Evolutionary conservation across 306 rosid species (phyloP).

Genomic region (Cicer bijugum): DNA sequence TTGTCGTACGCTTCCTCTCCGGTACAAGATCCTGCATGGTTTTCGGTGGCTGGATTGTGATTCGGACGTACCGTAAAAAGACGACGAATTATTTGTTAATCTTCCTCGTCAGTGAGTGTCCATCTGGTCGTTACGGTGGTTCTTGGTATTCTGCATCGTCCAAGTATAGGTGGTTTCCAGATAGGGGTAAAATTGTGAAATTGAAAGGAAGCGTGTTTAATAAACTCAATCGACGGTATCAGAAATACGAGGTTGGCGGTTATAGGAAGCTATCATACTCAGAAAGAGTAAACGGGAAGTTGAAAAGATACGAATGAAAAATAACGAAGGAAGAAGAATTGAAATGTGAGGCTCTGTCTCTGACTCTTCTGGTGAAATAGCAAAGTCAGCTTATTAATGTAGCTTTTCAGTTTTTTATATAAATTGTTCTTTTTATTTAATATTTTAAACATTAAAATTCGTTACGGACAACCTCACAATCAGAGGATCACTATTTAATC

Average conservation of each 20-base stretch:
- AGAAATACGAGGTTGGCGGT: conserved; percentile 46
- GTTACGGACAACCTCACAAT: no score
- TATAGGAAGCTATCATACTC: conserved; percentile 55
- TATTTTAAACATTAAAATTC: no score
- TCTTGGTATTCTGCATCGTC: conserved; percentile 61
- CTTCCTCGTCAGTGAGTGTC: conserved; percentile 61
- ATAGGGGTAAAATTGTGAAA: conserved; percentile 1
- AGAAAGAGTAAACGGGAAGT: conserved; percentile 29
- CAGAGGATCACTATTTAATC: no score
- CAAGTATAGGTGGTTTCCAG: not conserved
- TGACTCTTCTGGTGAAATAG: not conserved
- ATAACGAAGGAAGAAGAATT: not conserved
- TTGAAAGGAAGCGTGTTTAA: not conserved
- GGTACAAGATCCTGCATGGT: conserved; percentile 67
- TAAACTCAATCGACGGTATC: conserved; percentile 62
- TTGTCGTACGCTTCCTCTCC: conserved; percentile 9
- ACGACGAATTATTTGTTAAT: conserved; percentile 62
- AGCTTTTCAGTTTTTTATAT: conserved; percentile 45
- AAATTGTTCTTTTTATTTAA: no score
- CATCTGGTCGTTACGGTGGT: conserved; percentile 50
- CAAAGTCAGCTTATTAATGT: not conserved
- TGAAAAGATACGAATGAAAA: not conserved
- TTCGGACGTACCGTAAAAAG: conserved; percentile 58
- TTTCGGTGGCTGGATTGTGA: conserved; percentile 64
- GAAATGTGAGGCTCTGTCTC: not conserved